Conservation (phyloP, 2,329 filamentous ascomycete genomes). For the Ophiosphaerella narmari region DNA sequence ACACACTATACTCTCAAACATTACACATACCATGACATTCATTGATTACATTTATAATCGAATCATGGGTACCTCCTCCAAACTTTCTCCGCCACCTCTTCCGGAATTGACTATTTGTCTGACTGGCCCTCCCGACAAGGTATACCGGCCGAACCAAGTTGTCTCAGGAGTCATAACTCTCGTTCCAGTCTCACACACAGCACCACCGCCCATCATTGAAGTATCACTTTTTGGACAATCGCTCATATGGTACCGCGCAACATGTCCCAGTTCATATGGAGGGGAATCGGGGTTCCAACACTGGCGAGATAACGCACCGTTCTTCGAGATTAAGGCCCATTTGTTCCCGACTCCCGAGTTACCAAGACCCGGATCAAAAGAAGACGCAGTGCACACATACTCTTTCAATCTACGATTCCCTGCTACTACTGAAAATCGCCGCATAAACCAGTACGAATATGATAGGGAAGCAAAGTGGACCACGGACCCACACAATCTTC, state of each 20-base stretch:
- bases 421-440: constrained; percentile 15
- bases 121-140: constrained; percentile 10
- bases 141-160: constrained; percentile 26
- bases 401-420: constrained; percentile 29
- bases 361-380: constrained; percentile 1
- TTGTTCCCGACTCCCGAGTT: constrained; percentile 6
- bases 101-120: constrained; percentile 23
- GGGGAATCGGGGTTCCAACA: constrained; percentile 18
- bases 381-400: constrained; percentile 20
- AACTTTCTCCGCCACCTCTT: constrained; percentile 15
- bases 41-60: too few species aligned
- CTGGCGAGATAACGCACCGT: constrained; percentile 27
- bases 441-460: constrained; percentile 21
- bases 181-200: constrained; percentile 13
- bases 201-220: constrained; percentile 20
- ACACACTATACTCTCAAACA: too few species aligned
- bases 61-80: constrained; percentile 23
- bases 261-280: not conserved
- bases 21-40: too few species aligned
- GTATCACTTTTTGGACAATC: constrained; percentile 28
- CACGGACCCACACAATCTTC: constrained; percentile 22
- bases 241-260: constrained; percentile 21
- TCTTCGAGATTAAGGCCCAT: constrained; percentile 24
- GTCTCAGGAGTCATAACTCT: constrained; percentile 23
- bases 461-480: constrained; percentile 18